Base-by-base conservation (phyloP, 1,284 basidiomycete species). In the Malassezia restricta region DNA sequence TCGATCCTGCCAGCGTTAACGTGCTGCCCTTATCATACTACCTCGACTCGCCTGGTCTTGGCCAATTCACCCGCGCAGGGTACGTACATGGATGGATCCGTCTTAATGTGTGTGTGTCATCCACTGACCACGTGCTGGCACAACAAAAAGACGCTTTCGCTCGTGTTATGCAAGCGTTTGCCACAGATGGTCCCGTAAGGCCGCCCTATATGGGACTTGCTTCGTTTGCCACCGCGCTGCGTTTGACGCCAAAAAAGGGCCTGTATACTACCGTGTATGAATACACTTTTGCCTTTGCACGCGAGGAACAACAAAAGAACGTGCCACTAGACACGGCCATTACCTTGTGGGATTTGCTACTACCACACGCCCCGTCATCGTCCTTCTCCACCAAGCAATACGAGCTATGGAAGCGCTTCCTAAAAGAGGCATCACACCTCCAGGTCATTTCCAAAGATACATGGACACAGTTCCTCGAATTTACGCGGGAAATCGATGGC, bases 361-460 rank as follows among this genome's bases (percentile, higher is more conserved):
- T 96, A 41, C 83, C 85, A 0, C 81, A 84, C 63, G 88, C 86
- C 6, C 78, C 92, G 32, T 71, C 78, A 8, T 38, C 47, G 8
- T 46, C 43, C 8, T 55, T 50, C 17, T 42, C 79, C 43, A 73
- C 77, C 31, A 76, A 79, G 51, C 82, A 89, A 66, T 82, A 82
- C 15, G 76, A 82, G 12, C 79, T 82, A 78, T 96, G 91, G 91
- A 82, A 87, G 64, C 83, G 85, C 35, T 96, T 85, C 72, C 73
- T 91, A 62, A 77, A 76, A 38, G 77, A 81, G 66, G 82, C 80
- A 64, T 83, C 82, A 9, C 53, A 59, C 8, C 79, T 78, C 8
- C 87, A 86, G 72, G 88, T 88, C 4, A 79, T 96, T 33, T 90
- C 85, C 75, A 89, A 87, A 75, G 91, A 96, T 76, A 90, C 88